Base-by-base conservation (phyloP, 306 rosid species). In the Lathyrus tuberosus region DNA sequence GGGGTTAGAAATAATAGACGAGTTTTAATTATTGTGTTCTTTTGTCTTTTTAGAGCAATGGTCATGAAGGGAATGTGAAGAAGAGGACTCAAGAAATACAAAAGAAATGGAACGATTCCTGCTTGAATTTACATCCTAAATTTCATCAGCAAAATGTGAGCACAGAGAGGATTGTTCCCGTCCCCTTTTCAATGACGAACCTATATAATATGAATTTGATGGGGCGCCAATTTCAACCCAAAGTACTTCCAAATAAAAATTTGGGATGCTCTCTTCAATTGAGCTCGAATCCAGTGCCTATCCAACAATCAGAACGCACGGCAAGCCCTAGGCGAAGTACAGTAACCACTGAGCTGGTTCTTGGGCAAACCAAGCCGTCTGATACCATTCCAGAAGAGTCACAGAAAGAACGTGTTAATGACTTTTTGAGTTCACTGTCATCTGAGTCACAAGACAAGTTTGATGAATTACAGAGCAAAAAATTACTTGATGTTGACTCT, bases 81-180 rank as follows among this genome's bases (percentile, higher is more conserved):
- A 87, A 75, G 78, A 91, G 66, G 82, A 76, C 87, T 69, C 81
- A 76, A 67, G 93, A 89, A 69, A 70, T 95, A 67, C 89, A 78
- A 76, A 95, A 89, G 84, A 88, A 87, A 84, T 91, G 99, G 99
- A 79, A 73, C 0, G 96, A 89, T 44, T 52, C 80, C 7, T 95
- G 99, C 79, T 80, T 77, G 78, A 79, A 49, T 37, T 81, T 84
- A 59, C 97, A 95, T 81, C 95, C 96, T 35, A 89, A 80, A 80
- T 95, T 87, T 70, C 97, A 89, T 71, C 87, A 81, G 60, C 86
- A 72, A 61, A 83, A 33, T 83, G 62, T 83, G 60, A 66, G 83
- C 72, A 69, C 82, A 8, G 95, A 86, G 71, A 89, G 89, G 73
- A 70, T 84, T 16, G 54, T 28, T 58, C 87, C 95, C 1, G 26